Conservation (phyloP, 2,329 filamentous ascomycete genomes). For the Ceratocystis smalleyi region DNA sequence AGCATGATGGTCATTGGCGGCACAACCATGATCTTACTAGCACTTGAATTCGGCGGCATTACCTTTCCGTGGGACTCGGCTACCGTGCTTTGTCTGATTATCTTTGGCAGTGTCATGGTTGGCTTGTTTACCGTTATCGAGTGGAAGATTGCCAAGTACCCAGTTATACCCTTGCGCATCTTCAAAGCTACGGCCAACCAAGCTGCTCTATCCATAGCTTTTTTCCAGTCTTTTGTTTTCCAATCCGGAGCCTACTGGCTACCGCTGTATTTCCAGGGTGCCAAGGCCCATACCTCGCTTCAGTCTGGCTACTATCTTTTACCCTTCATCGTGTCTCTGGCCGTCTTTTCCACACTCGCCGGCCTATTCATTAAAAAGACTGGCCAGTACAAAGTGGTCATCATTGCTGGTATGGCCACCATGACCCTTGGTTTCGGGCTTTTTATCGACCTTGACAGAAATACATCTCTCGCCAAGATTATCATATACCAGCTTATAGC, state of each 20-base stretch:
- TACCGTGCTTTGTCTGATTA: slow-evolving; percentile 59
- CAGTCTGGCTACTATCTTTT: slow-evolving; percentile 61
- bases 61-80: slow-evolving; percentile 59
- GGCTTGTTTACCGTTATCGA: slow-evolving; percentile 58
- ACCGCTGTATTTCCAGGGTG: slow-evolving; percentile 71
- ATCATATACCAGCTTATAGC: slow-evolving; percentile 47
- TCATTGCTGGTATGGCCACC: slow-evolving; percentile 42
- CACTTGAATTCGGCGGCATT: slow-evolving; percentile 70
- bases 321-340: slow-evolving; percentile 52
- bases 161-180: slow-evolving; percentile 59
- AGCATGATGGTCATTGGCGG: slow-evolving; percentile 51
- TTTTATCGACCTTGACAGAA: slow-evolving; percentile 44
- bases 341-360: slow-evolving; percentile 42
- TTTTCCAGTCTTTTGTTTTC: slow-evolving; percentile 62
- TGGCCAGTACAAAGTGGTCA: slow-evolving; percentile 47
- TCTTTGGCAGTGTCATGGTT: slow-evolving; percentile 52
- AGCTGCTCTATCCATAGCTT: slow-evolving; percentile 48
- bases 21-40: slow-evolving; percentile 73
- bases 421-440: slow-evolving; percentile 51
- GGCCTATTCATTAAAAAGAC: slow-evolving; percentile 47
- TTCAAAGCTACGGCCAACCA: slow-evolving; percentile 53
- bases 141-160: slow-evolving; percentile 56
- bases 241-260: slow-evolving; percentile 67
- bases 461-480: slow-evolving; percentile 39
- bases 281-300: slow-evolving; percentile 51